Evolutionary conservation across 169 alveolate genomes (phyloP).

Genomic region (Blepharisma undulans): DNA sequence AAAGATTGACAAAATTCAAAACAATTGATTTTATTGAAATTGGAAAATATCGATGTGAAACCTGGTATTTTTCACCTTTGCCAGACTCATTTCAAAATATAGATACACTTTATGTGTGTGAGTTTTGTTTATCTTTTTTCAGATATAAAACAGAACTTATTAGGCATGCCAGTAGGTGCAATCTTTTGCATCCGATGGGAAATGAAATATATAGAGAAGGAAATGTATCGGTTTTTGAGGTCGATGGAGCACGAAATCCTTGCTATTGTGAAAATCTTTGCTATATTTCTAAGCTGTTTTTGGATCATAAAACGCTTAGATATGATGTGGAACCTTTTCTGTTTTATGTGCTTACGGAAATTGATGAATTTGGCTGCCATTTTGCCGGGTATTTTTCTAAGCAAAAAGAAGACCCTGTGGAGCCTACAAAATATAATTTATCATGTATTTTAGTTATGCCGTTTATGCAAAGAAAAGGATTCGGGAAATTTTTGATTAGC

Average conservation of each 20-base stretch:
- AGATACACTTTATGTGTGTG: constrained; percentile 93
- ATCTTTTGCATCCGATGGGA: constrained; percentile 96
- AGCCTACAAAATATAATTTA: constrained; percentile 56
- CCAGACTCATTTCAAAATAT: constrained; percentile 95
- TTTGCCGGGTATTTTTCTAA: constrained; percentile 89
- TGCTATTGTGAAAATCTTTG: constrained; percentile 97
- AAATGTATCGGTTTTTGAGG: constrained; percentile 93
- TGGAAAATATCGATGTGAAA: constrained; percentile 92
- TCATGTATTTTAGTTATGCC: constrained; percentile 88
- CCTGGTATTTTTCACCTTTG: constrained; percentile 98
- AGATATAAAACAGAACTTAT: constrained; percentile 75
- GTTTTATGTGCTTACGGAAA: constrained; percentile 95
- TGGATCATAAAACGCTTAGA: constrained; percentile 95
- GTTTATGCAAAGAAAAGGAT: constrained; percentile 87
- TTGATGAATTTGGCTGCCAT: constrained; percentile 88
- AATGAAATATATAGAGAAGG: constrained; percentile 96
- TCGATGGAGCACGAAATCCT: constrained; percentile 93
- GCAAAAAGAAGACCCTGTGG: constrained; percentile 71
- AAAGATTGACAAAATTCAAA: constrained; percentile 93
- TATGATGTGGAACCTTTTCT: constrained; percentile 89
- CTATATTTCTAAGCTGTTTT: constrained; percentile 93
- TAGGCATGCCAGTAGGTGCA: constrained; percentile 89
- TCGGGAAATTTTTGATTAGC: constrained; percentile 87
- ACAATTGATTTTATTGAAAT: constrained; percentile 92
- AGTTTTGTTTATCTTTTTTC: constrained; percentile 93